Percentiles rank a stretch among this genome's conserved stretches.
phyloP scores from a whole-genome alignment of 2,329 filamentous ascomycete genomes.

The Calonectria pseudoturangicola region DNA sequence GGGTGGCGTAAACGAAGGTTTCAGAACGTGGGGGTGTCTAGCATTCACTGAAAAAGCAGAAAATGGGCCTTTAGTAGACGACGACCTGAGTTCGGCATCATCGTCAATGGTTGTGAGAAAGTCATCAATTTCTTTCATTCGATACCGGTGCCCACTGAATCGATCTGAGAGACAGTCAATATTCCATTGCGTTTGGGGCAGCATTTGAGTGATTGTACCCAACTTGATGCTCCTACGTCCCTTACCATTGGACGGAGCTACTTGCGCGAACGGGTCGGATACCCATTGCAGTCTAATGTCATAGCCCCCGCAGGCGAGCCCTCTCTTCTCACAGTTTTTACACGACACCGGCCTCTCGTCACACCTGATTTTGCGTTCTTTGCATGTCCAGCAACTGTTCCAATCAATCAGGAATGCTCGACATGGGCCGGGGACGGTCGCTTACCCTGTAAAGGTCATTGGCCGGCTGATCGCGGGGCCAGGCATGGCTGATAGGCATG shows the following conservation, averaged over 20 bases:
- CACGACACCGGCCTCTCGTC: conserved; percentile 38
- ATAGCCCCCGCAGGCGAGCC: conserved; percentile 36
- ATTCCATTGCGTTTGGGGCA: too few species aligned
- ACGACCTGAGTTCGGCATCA: conserved; percentile 6
- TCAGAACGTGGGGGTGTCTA: background rate
- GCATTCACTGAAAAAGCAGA: conserved; percentile 19
- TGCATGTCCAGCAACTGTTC: conserved; percentile 44
- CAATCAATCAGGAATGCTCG: background rate
- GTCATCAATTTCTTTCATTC: conserved; percentile 34
- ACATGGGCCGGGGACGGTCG: background rate
- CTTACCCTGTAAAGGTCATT: conserved; percentile 35
- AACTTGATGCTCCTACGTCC: conserved; percentile 39
- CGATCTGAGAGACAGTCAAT: conserved; percentile 5
- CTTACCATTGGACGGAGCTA: conserved; percentile 15
- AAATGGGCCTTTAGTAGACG: conserved; percentile 31
- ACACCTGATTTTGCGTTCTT: conserved; percentile 41
- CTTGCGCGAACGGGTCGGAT: conserved; percentile 31
- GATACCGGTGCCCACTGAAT: conserved; percentile 15
- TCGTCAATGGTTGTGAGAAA: conserved; percentile 37
- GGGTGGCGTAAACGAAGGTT: background rate
- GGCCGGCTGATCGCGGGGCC: conserved; percentile 18
- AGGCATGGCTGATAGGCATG: conserved; percentile 6
- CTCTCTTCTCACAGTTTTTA: conserved; percentile 41
- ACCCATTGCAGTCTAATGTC: conserved; percentile 39
- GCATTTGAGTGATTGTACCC: conserved; percentile 9